Percentiles rank a stretch among this genome's conserved stretches.
phyloP scores from a whole-genome alignment of 2,329 filamentous ascomycete species.

The Tricladium varicosporioides region DNA sequence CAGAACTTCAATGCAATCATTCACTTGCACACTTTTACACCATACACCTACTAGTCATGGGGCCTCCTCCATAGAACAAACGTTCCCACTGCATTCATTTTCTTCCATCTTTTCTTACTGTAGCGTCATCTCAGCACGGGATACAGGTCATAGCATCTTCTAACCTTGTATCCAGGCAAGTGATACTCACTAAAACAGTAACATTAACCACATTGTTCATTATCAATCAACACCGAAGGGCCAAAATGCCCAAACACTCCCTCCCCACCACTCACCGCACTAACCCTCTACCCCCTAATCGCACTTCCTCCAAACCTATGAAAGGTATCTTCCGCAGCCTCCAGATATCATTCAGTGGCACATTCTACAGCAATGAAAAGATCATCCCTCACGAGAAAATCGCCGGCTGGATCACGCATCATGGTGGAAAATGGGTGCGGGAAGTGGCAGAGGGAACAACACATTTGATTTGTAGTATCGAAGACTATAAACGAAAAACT shows the following conservation, averaged over 20 bases:
- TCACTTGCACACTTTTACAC: neutral
- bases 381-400: conserved; percentile 53
- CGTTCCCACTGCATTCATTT: too few species aligned
- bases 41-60: too few species aligned
- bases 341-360: conserved; percentile 56
- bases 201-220: too few species aligned
- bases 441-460: conserved; percentile 58
- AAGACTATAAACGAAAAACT: conserved; percentile 51
- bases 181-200: too few species aligned
- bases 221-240: neutral
- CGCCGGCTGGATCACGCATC: conserved; percentile 60
- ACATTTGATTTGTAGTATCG: conserved; percentile 67
- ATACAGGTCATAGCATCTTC: too few species aligned
- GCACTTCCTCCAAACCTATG: neutral
- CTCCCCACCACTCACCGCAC: neutral
- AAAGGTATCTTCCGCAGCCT: conserved; percentile 49
- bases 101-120: too few species aligned
- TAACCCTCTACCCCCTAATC: conserved; percentile 23
- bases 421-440: conserved; percentile 57
- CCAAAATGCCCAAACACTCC: neutral
- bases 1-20: neutral
- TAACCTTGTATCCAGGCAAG: too few species aligned
- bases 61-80: too few species aligned
- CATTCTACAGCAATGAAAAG: conserved; percentile 42
- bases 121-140: too few species aligned